phyloP scores from a whole-genome alignment of 2,329 filamentous ascomycete genomes.

The Colletotrichum navitas region DNA sequence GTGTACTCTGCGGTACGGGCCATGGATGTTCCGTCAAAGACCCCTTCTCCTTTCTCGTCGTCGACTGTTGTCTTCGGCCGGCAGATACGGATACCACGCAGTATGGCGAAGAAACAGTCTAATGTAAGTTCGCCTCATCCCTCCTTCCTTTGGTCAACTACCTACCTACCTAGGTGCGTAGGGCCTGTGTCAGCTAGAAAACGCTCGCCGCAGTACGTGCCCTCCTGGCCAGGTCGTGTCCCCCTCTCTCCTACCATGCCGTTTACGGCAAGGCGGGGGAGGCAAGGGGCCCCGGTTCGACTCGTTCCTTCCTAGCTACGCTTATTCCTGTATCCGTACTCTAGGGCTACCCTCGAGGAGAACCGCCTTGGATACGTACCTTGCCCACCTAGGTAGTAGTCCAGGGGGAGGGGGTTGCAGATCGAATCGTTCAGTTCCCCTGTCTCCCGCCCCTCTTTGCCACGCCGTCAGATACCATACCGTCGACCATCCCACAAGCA shows the following conservation, averaged over 20 bases:
- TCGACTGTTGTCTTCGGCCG: neutral
- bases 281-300: constrained; percentile 18
- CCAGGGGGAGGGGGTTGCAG: neutral
- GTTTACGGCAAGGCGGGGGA: constrained; percentile 1
- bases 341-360: neutral
- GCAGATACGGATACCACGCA: neutral
- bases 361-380: neutral
- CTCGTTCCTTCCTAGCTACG: constrained; percentile 22
- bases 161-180: neutral
- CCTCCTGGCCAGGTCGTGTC: neutral
- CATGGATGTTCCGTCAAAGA: constrained; percentile 33
- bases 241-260: neutral
- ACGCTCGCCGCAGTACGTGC: neutral
- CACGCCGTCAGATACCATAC: constrained; percentile 7
- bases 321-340: constrained; percentile 39
- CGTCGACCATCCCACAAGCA: constrained; percentile 7
- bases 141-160: too few relatives aligned
- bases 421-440: constrained; percentile 24
- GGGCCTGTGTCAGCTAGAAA: neutral
- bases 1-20: neutral
- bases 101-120: neutral
- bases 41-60: neutral
- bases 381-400: neutral
- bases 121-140: neutral
- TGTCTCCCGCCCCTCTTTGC: constrained; percentile 13